Conservation (phyloP, 306 rosid species). For the Quercus dentata region DNA sequence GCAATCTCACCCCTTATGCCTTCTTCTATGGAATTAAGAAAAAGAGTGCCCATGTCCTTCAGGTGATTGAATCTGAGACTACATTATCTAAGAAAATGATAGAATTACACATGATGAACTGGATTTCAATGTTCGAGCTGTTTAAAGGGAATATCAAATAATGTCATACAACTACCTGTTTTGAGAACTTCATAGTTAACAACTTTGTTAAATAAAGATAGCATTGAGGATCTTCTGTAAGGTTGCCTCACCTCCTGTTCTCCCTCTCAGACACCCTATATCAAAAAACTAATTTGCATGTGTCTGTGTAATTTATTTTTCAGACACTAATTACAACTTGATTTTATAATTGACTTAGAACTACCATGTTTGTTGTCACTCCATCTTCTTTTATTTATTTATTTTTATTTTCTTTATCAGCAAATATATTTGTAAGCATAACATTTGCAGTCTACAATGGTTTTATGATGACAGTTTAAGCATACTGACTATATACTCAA, state of each 20-base stretch:
- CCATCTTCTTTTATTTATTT: no score
- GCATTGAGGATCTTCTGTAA: neutral
- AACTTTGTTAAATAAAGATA: neutral
- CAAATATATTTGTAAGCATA: no score
- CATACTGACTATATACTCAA: no score
- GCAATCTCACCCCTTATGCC: neutral
- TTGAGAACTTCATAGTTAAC: neutral
- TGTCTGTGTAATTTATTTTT: no score
- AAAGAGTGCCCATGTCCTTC: neutral
- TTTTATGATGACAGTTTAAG: no score
- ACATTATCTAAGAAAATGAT: neutral
- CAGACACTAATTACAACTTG: neutral
- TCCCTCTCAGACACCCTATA: neutral
- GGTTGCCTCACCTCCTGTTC: neutral
- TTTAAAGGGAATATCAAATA: neutral
- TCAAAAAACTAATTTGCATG: neutral
- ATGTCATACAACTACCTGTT: neutral
- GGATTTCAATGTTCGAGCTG: neutral
- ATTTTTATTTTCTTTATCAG: no score
- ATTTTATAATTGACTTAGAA: neutral
- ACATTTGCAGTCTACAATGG: no score
- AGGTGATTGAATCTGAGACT: neutral
- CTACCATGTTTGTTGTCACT: neutral
- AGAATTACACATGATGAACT: neutral
- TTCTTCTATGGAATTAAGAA: neutral